Base-by-base conservation (phyloP, 371 early-diverging fungal species). In the Coemansia sp. region DNA sequence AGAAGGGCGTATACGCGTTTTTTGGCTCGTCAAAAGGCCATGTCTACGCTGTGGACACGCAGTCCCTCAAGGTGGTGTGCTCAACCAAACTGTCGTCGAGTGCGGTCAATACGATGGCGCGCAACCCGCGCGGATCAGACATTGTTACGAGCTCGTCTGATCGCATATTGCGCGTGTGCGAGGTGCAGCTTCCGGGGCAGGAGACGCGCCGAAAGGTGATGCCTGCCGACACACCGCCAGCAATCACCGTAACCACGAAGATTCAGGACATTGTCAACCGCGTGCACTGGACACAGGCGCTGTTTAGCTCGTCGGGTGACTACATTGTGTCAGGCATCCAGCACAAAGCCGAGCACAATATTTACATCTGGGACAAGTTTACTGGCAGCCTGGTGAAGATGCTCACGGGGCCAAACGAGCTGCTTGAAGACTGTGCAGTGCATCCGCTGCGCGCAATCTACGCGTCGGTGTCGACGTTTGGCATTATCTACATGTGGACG, bases 361-460 rank as follows among this genome's bases (percentile, higher is more conserved):
- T 96, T 36, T 95, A 90, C 69, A 87, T 95, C 47, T 97, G 97
- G 97, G 93, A 95, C 68, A 88, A 85, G 59, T 79, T 83, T 16
- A 81, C 83, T 36, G 90, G 92, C 9, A 88, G 85, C 59, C 80
- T 97, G 11, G 91, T 92, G 30, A 95, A 93, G 76, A 88, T 94
- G 51, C 79, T 97, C 11, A 93, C 94, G 54, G 95, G 96, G 0
- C 95, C 95, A 4, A 91, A 88, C 54, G 95, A 97, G 61, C 88
- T 88, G 6, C 68, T 96, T 38, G 83, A 88, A 55, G 93, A 94
- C 76, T 56, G 95, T n/a, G 82, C 89, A 36, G 94, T 94, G 86
- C 97, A 97, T 66, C 95, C 97, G 1, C 77, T 82, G n/a, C 83
- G 87, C 14, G 94, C 95, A 0, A 84, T 92, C 26, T 82, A 94